phyloP scores from a whole-genome alignment of 2,329 filamentous ascomycete species.

The Phyllachora maydis region DNA sequence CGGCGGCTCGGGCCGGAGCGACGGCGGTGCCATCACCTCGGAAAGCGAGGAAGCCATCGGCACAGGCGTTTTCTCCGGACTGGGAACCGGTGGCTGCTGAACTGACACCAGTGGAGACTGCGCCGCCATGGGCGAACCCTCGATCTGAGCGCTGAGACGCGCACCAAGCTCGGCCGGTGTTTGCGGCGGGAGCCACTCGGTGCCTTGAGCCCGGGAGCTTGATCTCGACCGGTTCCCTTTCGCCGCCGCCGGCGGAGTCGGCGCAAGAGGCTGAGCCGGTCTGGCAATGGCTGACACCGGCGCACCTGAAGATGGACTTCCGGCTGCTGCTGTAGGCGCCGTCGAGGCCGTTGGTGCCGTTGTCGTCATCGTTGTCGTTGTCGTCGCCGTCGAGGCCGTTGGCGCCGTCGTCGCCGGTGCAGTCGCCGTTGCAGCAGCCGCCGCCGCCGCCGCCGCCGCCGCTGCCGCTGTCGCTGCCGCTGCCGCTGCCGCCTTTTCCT shows the following conservation, averaged over 20 bases:
- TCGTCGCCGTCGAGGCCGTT: no score
- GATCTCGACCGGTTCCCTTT: slow-evolving; percentile 31
- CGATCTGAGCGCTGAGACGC: slow-evolving; percentile 21
- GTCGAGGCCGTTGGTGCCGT: no score
- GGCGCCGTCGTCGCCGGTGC: no score
- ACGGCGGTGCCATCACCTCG: slow-evolving; percentile 35
- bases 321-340: no score
- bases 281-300: no score
- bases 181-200: slow-evolving; percentile 17
- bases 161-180: slow-evolving; percentile 13
- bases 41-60: slow-evolving; percentile 20
- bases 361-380: no score
- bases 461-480: no score
- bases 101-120: slow-evolving; percentile 19
- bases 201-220: slow-evolving; percentile 25
- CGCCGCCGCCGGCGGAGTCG: slow-evolving; percentile 18
- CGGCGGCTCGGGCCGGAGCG: slow-evolving; percentile 31
- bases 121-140: slow-evolving; percentile 18
- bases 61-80: slow-evolving; percentile 14
- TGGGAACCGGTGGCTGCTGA: slow-evolving; percentile 7
- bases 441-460: no score
- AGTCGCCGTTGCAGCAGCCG: no score
- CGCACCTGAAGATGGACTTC: no score
- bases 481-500: no score
- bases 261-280: slow-evolving; percentile 26